Percentiles rank a stretch among this genome's conserved stretches.
Conservation (phyloP, 1,139 yeast species). For the Meyerozyma athensensis region DNA sequence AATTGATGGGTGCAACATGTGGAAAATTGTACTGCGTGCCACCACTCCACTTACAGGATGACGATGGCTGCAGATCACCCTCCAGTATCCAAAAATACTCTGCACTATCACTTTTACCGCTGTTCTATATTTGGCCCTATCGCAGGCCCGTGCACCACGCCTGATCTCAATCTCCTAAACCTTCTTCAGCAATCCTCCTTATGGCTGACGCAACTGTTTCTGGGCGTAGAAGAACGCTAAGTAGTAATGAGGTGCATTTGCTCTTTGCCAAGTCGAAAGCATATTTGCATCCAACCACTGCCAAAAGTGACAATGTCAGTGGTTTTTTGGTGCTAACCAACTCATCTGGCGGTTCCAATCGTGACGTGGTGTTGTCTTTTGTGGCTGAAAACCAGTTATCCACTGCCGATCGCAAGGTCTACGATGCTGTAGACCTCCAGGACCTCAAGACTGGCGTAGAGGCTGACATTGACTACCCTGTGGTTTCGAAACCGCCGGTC, state of each 20-base stretch:
- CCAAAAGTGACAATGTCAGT: slow-evolving; percentile 67
- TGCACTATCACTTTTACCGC: no score
- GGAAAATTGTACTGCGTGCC: no score
- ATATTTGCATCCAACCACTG: slow-evolving; percentile 75
- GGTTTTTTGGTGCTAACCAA: slow-evolving; percentile 69
- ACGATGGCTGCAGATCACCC: no score
- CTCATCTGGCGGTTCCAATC: slow-evolving; percentile 48
- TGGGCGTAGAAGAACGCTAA: slow-evolving; percentile 1
- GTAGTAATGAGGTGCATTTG: slow-evolving; percentile 31
- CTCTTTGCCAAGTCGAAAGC: slow-evolving; percentile 63
- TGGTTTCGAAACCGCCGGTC: slow-evolving; percentile 48
- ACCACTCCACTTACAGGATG: no score
- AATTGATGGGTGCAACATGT: neutral
- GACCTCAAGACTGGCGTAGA: slow-evolving; percentile 16
- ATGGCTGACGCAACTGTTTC: neutral
- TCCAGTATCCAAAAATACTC: no score
- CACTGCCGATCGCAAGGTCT: slow-evolving; percentile 44
- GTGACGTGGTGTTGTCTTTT: slow-evolving; percentile 67
- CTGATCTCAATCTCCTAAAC: neutral
- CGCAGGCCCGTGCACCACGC: neutral
- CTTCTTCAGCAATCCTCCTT: no score
- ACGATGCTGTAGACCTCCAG: slow-evolving; percentile 51
- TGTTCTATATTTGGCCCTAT: no score
- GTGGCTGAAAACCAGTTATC: slow-evolving; percentile 60
- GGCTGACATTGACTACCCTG: slow-evolving; percentile 14